Evolutionary conservation across 805 yeast species (phyloP), one percentile per base, ranked within the genome.

Genomic region (Clavispora phyllophila): DNA sequence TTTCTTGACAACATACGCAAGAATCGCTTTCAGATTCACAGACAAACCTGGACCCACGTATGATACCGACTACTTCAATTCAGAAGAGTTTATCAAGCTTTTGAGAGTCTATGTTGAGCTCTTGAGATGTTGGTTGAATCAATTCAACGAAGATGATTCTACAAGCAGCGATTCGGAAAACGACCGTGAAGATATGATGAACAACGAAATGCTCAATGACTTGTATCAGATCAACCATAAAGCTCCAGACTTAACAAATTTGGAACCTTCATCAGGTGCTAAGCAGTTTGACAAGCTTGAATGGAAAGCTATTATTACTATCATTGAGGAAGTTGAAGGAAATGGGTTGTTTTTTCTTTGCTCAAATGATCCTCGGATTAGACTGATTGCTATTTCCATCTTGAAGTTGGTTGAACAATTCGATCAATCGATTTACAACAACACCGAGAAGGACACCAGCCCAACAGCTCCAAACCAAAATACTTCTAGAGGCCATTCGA

Each of bases 261-360:
- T 46, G 13, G 56, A 43, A 17, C 44, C 51, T 3, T 32, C 46
- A 8, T 43, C 33, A 18, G 59, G 55, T 34, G 38, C 51, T 23
- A 61, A 61, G 40, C 65, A 63, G 7, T 63, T 73, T 6, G 89
- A 84, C 48, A 86, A 81, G 44, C 61, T 86, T 28, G 91, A 86
- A 56, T 72, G 87, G 75, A 87, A 86, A 51, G 81, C 80, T 37
- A 80, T 88, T 14, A 81, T 87, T 48, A 84, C 96, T 0, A 84
- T 86, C 0, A 82, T 93, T 37, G 98, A 93, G 61, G 97, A 91
- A 48, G 87, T 91, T 9, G 99, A 93, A 62, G 97, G 99, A 0
- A 87, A 90, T 57, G 99, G 96, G 0, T 64, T 93, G 24, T 93
- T 87, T 55, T 91, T 95, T 56, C 67, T 93, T 18, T 87, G 96